Conservation (phyloP, 495 filamentous ascomycete species). For the Xylaria grammica region DNA sequence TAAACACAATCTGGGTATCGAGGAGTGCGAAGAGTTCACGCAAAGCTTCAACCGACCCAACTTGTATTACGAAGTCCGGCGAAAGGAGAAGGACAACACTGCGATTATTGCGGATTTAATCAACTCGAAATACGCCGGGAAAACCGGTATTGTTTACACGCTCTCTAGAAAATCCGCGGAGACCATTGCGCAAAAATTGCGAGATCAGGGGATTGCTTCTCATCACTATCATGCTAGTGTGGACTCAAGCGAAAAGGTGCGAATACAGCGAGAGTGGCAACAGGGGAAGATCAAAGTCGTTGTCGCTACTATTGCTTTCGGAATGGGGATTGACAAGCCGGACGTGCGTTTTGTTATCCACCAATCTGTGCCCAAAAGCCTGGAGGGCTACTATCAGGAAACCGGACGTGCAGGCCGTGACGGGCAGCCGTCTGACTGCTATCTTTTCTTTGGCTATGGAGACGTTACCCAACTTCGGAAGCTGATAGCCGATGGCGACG, state of each 20-base stretch:
- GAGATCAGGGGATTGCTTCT: conserved; percentile 68
- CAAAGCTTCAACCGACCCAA: conserved; percentile 97
- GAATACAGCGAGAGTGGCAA: conserved; percentile 84
- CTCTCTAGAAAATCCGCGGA: conserved; percentile 85
- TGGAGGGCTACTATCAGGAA: conserved; percentile 99
- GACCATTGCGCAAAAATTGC: conserved; percentile 71
- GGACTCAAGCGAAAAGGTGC: conserved; percentile 62
- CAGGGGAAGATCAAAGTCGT: conserved; percentile 78
- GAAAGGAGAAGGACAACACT: conserved; percentile 59
- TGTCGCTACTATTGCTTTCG: conserved; percentile 98
- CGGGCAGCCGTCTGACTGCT: conserved; percentile 84
- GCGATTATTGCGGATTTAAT: conserved; percentile 73
- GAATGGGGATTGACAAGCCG: conserved; percentile 98
- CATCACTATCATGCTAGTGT: conserved; percentile 87
- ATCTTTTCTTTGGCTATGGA: conserved; percentile 81
- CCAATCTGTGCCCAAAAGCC: conserved; percentile 85
- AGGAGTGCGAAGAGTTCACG: conserved; percentile 73
- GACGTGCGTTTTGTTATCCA: conserved; percentile 97
- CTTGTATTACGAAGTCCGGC: conserved; percentile 79
- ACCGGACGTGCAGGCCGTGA: conserved; percentile 94
- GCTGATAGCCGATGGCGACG: conserved; percentile 83
- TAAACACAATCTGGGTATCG: conserved; percentile 83
- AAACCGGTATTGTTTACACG: conserved; percentile 94
- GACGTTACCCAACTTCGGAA: conserved; percentile 66
- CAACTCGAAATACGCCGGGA: conserved; percentile 62